These are phyloP conservation scores for Laetiporus sulphureus DNA, from an alignment of 1,284 basidiomycete species.

Conservation along the genomic window DNA sequence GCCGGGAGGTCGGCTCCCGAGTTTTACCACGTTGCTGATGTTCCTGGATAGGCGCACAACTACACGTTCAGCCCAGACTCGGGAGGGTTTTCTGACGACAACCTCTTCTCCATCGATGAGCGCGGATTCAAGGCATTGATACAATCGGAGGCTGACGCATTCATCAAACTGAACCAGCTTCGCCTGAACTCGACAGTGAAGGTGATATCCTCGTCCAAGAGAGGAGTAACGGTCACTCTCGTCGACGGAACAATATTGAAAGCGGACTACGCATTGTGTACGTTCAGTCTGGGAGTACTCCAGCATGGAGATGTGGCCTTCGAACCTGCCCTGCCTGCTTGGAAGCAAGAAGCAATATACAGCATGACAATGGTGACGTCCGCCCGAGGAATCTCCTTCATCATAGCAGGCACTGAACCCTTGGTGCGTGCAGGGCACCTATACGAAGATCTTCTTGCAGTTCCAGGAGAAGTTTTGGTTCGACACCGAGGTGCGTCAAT, in stretches of 20 bases:
- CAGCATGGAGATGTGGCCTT: conserved; percentile 57
- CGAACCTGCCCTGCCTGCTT: conserved; percentile 49
- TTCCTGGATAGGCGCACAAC: conserved; percentile 43
- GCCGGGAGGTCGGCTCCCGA: conserved; percentile 10
- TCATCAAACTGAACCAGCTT: conserved; percentile 39
- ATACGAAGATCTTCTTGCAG: conserved; percentile 67
- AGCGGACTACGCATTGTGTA: conserved; percentile 53
- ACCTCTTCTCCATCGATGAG: conserved; percentile 51
- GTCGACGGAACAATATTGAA: conserved; percentile 35
- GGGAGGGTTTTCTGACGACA: conserved; percentile 51
- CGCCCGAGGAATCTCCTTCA: neutral
- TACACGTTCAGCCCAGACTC: conserved; percentile 47
- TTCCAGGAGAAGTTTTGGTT: conserved; percentile 68
- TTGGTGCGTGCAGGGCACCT: conserved; percentile 47
- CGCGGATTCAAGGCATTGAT: conserved; percentile 55
- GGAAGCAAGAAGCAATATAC: conserved; percentile 61
- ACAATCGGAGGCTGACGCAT: conserved; percentile 47
- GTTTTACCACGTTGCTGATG: neutral
- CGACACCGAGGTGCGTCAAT: conserved; percentile 43
- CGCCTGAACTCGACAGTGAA: conserved; percentile 48
- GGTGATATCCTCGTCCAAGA: conserved; percentile 37
- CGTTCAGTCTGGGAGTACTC: conserved; percentile 57
- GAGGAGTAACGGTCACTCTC: conserved; percentile 34
- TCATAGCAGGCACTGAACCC: neutral
- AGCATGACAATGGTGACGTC: conserved; percentile 54